Conservation (phyloP, 2,329 filamentous ascomycete species). For the Epichloe hybrida region DNA sequence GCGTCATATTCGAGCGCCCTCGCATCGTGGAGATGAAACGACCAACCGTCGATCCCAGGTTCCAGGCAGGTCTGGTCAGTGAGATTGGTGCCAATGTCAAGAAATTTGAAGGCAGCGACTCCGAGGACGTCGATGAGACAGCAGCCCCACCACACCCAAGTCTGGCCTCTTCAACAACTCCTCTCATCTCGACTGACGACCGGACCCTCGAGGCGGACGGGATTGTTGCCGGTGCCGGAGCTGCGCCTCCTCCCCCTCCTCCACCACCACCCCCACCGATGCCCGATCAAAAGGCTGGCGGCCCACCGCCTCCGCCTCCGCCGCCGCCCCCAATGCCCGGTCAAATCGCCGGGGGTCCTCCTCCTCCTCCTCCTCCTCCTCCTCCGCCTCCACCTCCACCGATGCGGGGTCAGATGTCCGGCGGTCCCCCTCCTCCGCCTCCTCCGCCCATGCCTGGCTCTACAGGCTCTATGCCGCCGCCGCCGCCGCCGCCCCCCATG, state of each 20-base stretch:
- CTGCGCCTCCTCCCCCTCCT: conserved; percentile 12
- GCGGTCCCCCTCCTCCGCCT: conserved; percentile 1
- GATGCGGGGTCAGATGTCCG: conserved; percentile 27
- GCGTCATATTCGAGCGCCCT: conserved; percentile 62
- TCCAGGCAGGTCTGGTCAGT: conserved; percentile 48
- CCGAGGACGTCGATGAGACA: conserved; percentile 50
- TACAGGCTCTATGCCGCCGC: conserved; percentile 20
- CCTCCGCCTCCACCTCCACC: conserved; percentile 28
- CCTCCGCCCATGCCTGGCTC: conserved; percentile 30
- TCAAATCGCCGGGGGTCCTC: conserved; percentile 19
- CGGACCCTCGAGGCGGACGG: conserved; percentile 48
- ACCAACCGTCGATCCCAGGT: conserved; percentile 51
- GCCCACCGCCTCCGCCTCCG: conserved; percentile 9
- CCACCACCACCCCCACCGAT: conserved; percentile 33
- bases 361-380: conserved; percentile 9
- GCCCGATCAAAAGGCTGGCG: conserved; percentile 24
- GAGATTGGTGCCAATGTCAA: conserved; percentile 68
- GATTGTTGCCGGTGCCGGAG: conserved; percentile 16
- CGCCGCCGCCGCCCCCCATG: conserved; percentile 50
- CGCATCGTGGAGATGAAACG: conserved; percentile 66
- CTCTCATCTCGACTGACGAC: conserved; percentile 49
- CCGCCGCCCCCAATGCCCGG: conserved; percentile 22
- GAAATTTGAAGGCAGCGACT: conserved; percentile 59
- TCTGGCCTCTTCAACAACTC: conserved; percentile 55
- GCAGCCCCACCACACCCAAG: conserved; percentile 66